Conservation (phyloP, 1,284 basidiomycete genomes). For the Ganoderma sinense region DNA sequence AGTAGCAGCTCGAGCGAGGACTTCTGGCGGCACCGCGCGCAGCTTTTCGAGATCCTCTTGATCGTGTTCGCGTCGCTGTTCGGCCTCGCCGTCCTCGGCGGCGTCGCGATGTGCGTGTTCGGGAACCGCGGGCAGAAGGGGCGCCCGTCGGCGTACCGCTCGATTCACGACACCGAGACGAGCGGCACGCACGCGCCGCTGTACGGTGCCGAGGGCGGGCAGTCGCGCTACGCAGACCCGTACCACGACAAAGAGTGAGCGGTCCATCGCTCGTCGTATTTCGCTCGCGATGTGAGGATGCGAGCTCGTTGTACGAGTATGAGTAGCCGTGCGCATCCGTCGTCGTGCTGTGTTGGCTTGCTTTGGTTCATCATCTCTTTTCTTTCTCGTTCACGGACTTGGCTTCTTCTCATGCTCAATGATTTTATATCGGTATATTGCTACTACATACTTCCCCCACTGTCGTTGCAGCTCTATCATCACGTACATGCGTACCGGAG, state of each 20-base stretch:
- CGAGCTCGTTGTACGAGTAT: not conserved
- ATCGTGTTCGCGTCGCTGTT: slow-evolving; percentile 31
- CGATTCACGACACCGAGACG: slow-evolving; percentile 31
- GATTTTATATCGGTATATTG: slow-evolving; percentile 2
- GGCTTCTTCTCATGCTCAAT: not conserved
- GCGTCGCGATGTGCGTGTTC: slow-evolving; percentile 27
- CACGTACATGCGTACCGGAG: not conserved
- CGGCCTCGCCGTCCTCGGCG: slow-evolving; percentile 28
- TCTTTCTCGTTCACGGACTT: not conserved
- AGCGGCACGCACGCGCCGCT: slow-evolving; percentile 30
- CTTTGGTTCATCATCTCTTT: not conserved
- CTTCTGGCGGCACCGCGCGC: slow-evolving; percentile 28
- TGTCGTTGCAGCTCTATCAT: slow-evolving; percentile 10
- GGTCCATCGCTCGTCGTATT: not conserved
- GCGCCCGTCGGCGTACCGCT: slow-evolving; percentile 34
- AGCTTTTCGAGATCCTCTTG: slow-evolving; percentile 36
- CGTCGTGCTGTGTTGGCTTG: not conserved
- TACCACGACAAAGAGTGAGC: slow-evolving; percentile 33
- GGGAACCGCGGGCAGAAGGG: slow-evolving; percentile 24
- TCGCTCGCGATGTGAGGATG: too few species aligned
- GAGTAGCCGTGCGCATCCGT: not conserved
- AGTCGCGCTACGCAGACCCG: slow-evolving; percentile 34
- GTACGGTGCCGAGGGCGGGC: slow-evolving; percentile 36
- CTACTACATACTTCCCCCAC: not conserved
- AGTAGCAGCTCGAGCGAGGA: slow-evolving; percentile 24